Percentiles rank a stretch among this genome's conserved stretches.
phyloP scores from a whole-genome alignment of 2,329 filamentous ascomycete genomes.

The Colletotrichum costaricense region DNA sequence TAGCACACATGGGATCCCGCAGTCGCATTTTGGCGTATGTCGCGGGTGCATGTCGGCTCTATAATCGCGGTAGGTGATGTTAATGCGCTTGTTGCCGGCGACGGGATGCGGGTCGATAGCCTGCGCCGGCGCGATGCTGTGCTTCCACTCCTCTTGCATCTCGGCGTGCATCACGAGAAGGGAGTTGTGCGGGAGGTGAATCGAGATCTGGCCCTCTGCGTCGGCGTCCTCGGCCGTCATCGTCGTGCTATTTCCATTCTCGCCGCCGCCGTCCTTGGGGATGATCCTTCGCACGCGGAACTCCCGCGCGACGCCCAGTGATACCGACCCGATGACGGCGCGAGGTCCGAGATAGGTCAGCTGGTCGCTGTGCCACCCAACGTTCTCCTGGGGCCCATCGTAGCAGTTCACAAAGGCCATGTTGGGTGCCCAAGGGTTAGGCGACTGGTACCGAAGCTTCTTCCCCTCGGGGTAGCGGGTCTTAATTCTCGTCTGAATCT shows the following conservation, averaged over 20 bases:
- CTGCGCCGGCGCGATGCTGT: constrained; percentile 79
- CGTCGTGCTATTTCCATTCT: constrained; percentile 46
- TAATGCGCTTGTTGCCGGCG: constrained; percentile 84
- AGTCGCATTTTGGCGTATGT: constrained; percentile 82
- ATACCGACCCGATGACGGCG: constrained; percentile 89
- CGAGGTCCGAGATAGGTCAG: constrained; percentile 92
- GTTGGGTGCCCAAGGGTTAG: constrained; percentile 82
- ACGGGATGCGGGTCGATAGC: constrained; percentile 88
- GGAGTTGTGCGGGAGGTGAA: constrained; percentile 94
- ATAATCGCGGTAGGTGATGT: constrained; percentile 94
- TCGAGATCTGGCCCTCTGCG: constrained; percentile 85
- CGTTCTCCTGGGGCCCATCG: constrained; percentile 80
- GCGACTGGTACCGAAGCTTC: constrained; percentile 83
- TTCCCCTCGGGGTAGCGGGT: constrained; percentile 74
- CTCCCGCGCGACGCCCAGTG: constrained; percentile 90
- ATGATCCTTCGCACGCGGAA: constrained; percentile 87
- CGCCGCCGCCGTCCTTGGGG: constrained; percentile 63
- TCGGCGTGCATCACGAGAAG: constrained; percentile 96
- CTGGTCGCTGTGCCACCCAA: constrained; percentile 94
- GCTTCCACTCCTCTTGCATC: constrained; percentile 98
- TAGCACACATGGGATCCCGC: constrained; percentile 75
- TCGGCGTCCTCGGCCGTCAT: constrained; percentile 60
- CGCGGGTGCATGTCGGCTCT: constrained; percentile 80
- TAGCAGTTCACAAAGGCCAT: constrained; percentile 97
- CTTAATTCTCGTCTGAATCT: constrained; percentile 78